phyloP scores from a whole-genome alignment of 2,329 filamentous ascomycete species.

The Helotiales sp. region DNA sequence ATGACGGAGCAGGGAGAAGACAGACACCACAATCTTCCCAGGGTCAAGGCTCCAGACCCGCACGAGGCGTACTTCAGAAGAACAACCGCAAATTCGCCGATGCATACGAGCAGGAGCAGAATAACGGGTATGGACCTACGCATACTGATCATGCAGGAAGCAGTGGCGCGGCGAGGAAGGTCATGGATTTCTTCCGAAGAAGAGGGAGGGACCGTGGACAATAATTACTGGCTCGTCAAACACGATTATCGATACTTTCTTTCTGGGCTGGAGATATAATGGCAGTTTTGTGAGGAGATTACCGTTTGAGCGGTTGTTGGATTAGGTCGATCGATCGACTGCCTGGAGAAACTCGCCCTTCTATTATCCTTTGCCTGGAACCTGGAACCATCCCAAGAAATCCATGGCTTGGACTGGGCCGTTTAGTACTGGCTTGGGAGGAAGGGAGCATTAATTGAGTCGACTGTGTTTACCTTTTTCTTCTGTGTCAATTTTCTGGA shows the following conservation, averaged over 20 bases:
- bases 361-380: neutral
- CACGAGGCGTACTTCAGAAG: constrained; percentile 72
- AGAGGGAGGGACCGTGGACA: constrained; percentile 68
- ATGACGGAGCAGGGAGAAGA: constrained; percentile 27
- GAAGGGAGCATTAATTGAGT: neutral
- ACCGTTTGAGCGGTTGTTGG: neutral
- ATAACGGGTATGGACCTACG: constrained; percentile 58
- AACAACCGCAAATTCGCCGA: constrained; percentile 85
- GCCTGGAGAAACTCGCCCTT: neutral
- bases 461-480: neutral
- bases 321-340: neutral
- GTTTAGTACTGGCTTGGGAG: neutral
- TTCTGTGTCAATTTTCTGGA: neutral
- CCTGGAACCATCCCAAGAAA: neutral
- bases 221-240: neutral
- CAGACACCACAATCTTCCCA: constrained; percentile 27
- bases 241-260: neutral
- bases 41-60: constrained; percentile 31
- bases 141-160: constrained; percentile 74
- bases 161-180: constrained; percentile 84
- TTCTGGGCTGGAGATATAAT: neutral
- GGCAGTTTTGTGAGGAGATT: neutral
- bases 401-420: neutral
- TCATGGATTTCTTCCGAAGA: constrained; percentile 98
- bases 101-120: constrained; percentile 80